Percentiles rank a stretch among this genome's conserved stretches.
These are phyloP conservation scores for Mucor ambiguus DNA, from an alignment of 371 early-diverging fungal genomes.

Conservation along the genomic window DNA sequence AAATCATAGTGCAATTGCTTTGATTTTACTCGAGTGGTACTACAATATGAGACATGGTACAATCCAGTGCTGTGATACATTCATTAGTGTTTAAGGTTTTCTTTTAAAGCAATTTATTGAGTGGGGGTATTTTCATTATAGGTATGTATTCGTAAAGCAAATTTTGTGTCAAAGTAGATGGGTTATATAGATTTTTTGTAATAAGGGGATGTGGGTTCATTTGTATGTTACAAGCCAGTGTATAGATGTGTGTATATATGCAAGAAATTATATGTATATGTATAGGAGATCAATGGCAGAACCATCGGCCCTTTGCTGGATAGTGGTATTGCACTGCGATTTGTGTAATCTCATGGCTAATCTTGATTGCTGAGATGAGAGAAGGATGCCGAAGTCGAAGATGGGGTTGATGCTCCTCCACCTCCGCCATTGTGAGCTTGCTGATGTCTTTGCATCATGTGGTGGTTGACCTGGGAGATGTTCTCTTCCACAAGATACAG, in stretches of 20 bases:
- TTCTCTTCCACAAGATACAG: conserved; percentile 55
- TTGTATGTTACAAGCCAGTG: conserved; percentile 1
- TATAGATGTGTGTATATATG: background rate
- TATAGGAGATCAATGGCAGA: background rate
- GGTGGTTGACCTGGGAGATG: conserved; percentile 41
- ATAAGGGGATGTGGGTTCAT: background rate
- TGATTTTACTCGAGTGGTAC: background rate
- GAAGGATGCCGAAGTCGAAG: background rate
- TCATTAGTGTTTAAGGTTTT: background rate
- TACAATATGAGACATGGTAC: background rate
- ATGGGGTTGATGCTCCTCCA: background rate
- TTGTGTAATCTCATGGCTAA: background rate
- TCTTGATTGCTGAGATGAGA: conserved; percentile 4
- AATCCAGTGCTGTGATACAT: background rate
- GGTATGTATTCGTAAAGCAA: background rate
- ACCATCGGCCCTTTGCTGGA: background rate
- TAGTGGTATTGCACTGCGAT: background rate
- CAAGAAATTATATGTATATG: background rate
- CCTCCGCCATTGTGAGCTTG: background rate
- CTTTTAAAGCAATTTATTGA: background rate
- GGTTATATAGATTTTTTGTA: background rate
- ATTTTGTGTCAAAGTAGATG: background rate
- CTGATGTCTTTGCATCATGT: conserved; percentile 15
- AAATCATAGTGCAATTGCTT: background rate
- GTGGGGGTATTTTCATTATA: background rate